Conservation (phyloP, 176 grass and related monocot species). For the Oropetium thomaeum region DNA sequence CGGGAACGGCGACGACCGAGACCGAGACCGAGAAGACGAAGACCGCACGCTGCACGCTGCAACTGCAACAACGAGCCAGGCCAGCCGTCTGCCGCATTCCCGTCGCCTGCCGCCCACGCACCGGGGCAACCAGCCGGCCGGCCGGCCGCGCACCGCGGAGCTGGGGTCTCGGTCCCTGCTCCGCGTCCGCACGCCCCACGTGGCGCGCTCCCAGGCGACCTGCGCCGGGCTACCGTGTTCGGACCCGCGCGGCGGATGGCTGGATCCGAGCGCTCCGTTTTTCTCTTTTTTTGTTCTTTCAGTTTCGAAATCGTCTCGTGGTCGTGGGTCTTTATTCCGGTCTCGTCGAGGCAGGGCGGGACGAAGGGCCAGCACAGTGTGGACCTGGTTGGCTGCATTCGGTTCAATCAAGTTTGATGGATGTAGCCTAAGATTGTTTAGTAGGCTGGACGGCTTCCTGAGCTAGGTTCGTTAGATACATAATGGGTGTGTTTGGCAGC, state of each 20-base stretch:
- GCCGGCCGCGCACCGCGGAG: neutral
- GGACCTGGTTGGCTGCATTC: no score
- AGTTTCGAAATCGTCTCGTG: constrained; percentile 2
- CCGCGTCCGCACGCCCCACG: neutral
- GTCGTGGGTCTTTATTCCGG: neutral
- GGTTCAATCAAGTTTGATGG: no score
- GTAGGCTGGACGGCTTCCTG: no score
- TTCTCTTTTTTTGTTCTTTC: no score
- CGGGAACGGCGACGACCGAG: neutral
- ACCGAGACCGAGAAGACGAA: no score
- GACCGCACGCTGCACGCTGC: no score
- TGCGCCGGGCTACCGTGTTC: neutral
- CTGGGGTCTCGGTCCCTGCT: no score
- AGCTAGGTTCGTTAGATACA: no score
- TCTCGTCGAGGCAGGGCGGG: neutral
- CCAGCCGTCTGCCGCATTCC: neutral
- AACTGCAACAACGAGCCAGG: no score
- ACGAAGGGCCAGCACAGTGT: neutral
- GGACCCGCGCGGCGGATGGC: constrained; percentile 14
- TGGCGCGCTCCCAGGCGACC: neutral
- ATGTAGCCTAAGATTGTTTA: no score
- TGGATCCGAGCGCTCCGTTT: constrained; percentile 14
- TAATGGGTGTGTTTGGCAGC: no score
- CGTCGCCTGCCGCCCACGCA: constrained; percentile 1
- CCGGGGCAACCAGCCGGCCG: no score